A percentile compares a stretch with the other conserved stretches of the same genome.
Conservation (phyloP, 2,329 filamentous ascomycete species). For the Neofusicoccum parvum region DNA sequence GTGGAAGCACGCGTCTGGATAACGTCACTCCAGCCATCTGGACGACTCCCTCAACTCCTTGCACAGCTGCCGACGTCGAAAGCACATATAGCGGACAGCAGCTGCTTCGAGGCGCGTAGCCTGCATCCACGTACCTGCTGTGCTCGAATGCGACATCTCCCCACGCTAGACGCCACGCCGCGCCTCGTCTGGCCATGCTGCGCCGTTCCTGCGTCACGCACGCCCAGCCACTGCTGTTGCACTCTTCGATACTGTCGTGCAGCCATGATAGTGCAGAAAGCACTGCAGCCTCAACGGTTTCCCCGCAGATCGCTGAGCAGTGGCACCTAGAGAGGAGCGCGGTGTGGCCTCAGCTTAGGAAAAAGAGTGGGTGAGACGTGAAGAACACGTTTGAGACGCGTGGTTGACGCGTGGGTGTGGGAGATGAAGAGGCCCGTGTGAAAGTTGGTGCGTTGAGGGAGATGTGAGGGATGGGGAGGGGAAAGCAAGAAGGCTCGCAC, state of each 20-base stretch:
- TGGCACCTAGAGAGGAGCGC: background rate
- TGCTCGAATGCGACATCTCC: background rate
- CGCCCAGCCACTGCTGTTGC: background rate
- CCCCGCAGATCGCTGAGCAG: background rate
- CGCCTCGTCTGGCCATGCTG: too few relatives aligned
- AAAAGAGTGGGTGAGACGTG: background rate
- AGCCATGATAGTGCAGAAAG: background rate
- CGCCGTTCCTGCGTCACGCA: background rate
- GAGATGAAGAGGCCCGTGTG: background rate
- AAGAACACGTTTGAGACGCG: conserved; percentile 15
- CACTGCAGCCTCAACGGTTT: background rate
- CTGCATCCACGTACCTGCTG: too few relatives aligned
- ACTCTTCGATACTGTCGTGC: background rate
- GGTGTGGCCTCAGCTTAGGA: background rate
- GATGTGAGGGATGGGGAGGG: background rate
- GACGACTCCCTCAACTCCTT: too few relatives aligned
- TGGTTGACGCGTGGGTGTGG: background rate
- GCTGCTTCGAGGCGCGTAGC: too few relatives aligned
- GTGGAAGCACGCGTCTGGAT: too few relatives aligned
- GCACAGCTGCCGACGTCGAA: too few relatives aligned
- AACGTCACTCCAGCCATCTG: too few relatives aligned
- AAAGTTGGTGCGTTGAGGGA: background rate
- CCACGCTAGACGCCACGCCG: background rate
- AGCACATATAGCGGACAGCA: too few relatives aligned
- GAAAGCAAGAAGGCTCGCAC: too few relatives aligned